phyloP scores from a whole-genome alignment of 257 asterid genomes.

The Rehmannia glutinosa region DNA sequence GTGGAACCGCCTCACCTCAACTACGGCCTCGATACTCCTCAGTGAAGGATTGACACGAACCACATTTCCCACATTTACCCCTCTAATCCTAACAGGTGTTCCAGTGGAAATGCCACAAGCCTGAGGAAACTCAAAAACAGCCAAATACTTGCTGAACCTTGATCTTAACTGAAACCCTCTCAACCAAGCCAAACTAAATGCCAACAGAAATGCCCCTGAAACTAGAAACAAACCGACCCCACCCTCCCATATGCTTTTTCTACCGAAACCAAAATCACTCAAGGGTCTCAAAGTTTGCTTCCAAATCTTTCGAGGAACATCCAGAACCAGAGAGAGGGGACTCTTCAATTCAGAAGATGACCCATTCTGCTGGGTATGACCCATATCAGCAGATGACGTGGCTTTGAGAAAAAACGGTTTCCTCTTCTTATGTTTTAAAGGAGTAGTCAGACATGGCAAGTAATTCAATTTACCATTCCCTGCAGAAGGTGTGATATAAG shows the following conservation, averaged over 20 bases:
- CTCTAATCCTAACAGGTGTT: conserved; percentile 92
- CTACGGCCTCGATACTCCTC: conserved; percentile 76
- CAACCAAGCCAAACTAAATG: conserved; percentile 92
- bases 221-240: conserved; percentile 93
- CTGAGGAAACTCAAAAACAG: conserved; percentile 84
- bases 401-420: conserved; percentile 36
- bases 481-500: conserved; percentile 28
- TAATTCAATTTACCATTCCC: conserved; percentile 29
- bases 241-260: conserved; percentile 97
- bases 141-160: conserved; percentile 74
- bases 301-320: conserved; percentile 69
- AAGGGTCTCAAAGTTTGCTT: conserved; percentile 76
- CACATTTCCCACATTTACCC: conserved; percentile 87
- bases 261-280: conserved; percentile 92
- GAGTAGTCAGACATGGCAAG: conserved; percentile 35
- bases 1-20: conserved; percentile 60
- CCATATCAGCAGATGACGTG: conserved; percentile 42
- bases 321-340: conserved; percentile 51
- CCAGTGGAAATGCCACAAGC: conserved; percentile 95
- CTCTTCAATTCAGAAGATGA: conserved; percentile 44
- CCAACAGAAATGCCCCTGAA: conserved; percentile 75
- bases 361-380: conserved; percentile 30
- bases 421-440: conserved; percentile 26
- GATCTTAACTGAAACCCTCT: conserved; percentile 88
- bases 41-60: conserved; percentile 85